Evolutionary conservation across 202 grass and related monocot genomes (phyloP).

Genomic region (Bolboschoenoplectus hybrid): DNA sequence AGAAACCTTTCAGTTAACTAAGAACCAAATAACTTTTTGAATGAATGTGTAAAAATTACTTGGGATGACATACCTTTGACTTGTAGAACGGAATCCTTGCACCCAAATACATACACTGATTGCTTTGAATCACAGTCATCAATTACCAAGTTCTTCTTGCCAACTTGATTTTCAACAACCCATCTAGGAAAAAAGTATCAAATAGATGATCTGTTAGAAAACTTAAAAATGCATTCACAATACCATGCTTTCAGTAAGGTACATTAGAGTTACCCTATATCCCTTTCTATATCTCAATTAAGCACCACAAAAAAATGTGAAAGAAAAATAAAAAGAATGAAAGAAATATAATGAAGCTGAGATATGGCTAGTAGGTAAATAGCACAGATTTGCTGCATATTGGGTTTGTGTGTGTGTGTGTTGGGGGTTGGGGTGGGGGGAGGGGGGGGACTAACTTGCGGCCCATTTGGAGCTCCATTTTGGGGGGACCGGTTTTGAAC

Average conservation of each 20-base stretch:
- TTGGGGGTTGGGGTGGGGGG: too few relatives aligned
- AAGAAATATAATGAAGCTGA: constrained; percentile 1
- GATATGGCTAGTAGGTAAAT: neutral
- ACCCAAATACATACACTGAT: constrained; percentile 83
- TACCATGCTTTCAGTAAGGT: constrained; percentile 14
- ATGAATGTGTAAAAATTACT: neutral
- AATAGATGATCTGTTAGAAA: constrained; percentile 37
- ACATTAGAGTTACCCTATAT: neutral
- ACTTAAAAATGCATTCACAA: neutral
- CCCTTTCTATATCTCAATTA: constrained; percentile 21
- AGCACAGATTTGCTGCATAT: neutral
- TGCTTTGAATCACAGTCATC: constrained; percentile 95
- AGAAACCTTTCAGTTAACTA: constrained; percentile 34
- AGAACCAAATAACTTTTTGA: constrained; percentile 25
- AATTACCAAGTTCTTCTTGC: constrained; percentile 81
- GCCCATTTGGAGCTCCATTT: constrained; percentile 97
- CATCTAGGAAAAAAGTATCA: constrained; percentile 59
- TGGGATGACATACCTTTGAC: constrained; percentile 65
- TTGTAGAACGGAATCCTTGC: constrained; percentile 97
- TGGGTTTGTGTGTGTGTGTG: too few relatives aligned
- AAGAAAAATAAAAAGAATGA: neutral
- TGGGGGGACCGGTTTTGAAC: constrained; percentile 74
- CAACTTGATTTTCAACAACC: constrained; percentile 90
- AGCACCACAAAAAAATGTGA: constrained; percentile 12
- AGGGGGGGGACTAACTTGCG: constrained; percentile 64